phyloP scores from a whole-genome alignment of 768 basidiomycete species.

The Auriculariales sp. region DNA sequence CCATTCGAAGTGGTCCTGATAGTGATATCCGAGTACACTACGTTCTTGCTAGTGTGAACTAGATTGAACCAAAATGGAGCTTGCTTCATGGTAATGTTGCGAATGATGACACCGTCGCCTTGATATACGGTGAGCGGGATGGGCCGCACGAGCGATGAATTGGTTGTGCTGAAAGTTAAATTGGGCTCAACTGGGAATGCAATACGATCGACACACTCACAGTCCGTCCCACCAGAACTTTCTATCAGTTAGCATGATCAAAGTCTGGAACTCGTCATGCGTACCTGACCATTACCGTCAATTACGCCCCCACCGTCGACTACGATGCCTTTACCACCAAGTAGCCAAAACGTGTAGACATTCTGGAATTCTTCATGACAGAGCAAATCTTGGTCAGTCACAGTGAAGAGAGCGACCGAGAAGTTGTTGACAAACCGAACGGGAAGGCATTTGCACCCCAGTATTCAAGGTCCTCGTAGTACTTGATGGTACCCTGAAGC shows the following conservation, averaged over 20 bases:
- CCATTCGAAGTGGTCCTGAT: constrained; percentile 33
- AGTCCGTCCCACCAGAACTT: constrained; percentile 4
- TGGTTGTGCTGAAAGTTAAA: background rate
- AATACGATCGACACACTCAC: background rate
- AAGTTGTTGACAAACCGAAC: background rate
- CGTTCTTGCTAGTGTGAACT: background rate
- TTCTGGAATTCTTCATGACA: background rate
- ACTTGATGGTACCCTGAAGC: constrained; percentile 35
- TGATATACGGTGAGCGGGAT: constrained; percentile 42
- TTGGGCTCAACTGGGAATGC: background rate
- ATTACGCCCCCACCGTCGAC: constrained; percentile 49
- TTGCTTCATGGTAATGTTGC: constrained; percentile 21
- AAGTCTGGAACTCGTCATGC: background rate
- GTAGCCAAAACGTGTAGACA: constrained; percentile 29
- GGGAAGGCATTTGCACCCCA: constrained; percentile 17
- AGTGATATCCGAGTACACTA: constrained; percentile 19
- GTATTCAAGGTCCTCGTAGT: constrained; percentile 34
- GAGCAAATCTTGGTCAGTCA: background rate
- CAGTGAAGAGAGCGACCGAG: no score
- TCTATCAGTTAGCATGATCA: background rate
- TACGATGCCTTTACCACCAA: constrained; percentile 33
- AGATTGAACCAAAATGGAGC: constrained; percentile 23
- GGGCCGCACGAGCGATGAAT: constrained; percentile 28
- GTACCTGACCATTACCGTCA: constrained; percentile 48
- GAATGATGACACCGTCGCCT: constrained; percentile 31